Evolutionary conservation across 805 yeast genomes (phyloP), one percentile per base, ranked within the genome.

Genomic region (Ogataea polymorpha): DNA sequence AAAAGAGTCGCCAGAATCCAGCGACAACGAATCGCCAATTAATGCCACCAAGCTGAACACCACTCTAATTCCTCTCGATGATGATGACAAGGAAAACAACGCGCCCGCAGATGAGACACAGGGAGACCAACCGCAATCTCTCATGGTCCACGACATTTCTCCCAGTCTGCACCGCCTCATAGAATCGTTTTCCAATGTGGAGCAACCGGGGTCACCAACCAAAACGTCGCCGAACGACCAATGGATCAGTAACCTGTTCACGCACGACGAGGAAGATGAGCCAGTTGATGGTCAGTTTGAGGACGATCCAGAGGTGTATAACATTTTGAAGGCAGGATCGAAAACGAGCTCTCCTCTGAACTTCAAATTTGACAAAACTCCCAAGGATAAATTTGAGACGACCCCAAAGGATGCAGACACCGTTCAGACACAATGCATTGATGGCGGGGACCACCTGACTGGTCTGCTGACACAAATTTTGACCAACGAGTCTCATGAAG

Each of bases 41-140:
- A 56, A 56, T 41, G 81, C 81, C n/a, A 73, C 75, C 5, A 76
- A 76, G 51, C 59, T 72, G 30, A 76, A 75, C 49, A 76, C 81
- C 3, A 66, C 79, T 29, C 68, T 76, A 16, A 75, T 76, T 33
- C 75, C 73, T 45, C 46, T 76, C n/a, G 75, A 71, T 42, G 77
- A 69, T 25, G 61, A 62, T 20, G 62, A 58, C 39, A 63, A 63
- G 37, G 65, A 62, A 35, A 63, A 63, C 39, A 42, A 52, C 29
- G 49, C 49, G 23, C 36, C 18, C 36, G 44, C 14, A 41, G 42
- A 29, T 16, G 29, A 37, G 12, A 28, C 32, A 29, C 32, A 29
- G 10, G 20, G 20, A 14, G 32, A 27, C 13, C 30, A 27, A 23
- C 27, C 20, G 54, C 57, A 3, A 12, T 49, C 58, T 3, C 39